A percentile compares a stretch with the other conserved stretches of the same genome.
Evolutionary conservation across 2,329 filamentous ascomycete species (phyloP).

Genomic region (Alternaria ethzedia): DNA sequence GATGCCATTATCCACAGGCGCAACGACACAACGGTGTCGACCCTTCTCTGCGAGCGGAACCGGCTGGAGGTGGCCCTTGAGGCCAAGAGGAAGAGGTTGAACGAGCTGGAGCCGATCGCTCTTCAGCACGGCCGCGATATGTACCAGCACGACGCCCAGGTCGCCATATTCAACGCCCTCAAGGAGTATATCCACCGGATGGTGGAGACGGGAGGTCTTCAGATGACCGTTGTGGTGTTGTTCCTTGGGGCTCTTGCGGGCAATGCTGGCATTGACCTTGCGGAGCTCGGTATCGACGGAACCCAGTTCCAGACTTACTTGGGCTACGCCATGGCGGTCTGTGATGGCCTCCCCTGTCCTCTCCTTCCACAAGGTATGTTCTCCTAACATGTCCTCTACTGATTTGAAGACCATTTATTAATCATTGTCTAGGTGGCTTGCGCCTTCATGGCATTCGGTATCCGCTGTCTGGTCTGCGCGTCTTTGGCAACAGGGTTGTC

Average conservation of each 20-base stretch:
- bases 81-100: neutral
- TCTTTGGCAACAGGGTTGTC: conserved; percentile 1
- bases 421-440: neutral
- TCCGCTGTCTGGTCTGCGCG: conserved; percentile 1
- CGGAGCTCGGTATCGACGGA: conserved; percentile 2
- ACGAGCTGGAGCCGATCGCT: neutral
- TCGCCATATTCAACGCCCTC: neutral
- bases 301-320: conserved; percentile 1
- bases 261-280: neutral
- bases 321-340: neutral
- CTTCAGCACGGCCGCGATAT: neutral
- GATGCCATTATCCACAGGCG: neutral
- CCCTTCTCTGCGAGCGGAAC: neutral
- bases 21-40: neutral
- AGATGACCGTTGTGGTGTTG: neutral
- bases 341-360: neutral
- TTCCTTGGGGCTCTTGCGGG: conserved; percentile 1
- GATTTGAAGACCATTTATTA: neutral
- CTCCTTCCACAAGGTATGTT: conserved; percentile 4
- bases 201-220: neutral
- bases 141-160: neutral
- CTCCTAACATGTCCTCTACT: neutral
- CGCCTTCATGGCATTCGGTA: conserved; percentile 5
- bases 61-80: neutral
- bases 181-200: neutral